Percentiles rank a stretch among this genome's conserved stretches.
Conservation (phyloP, 768 basidiomycete genomes). For the Amanita muscaria region DNA sequence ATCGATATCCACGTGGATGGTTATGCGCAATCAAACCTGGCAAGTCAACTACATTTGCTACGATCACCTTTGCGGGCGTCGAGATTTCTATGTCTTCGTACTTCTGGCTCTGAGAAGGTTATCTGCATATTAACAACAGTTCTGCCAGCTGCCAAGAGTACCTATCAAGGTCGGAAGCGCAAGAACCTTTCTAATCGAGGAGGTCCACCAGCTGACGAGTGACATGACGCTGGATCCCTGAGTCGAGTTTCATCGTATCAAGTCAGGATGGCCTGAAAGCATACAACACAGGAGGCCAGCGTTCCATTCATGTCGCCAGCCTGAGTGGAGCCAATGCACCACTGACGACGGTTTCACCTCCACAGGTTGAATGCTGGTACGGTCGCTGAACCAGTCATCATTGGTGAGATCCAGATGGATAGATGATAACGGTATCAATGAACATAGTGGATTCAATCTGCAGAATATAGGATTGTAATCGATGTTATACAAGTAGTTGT, state of each 20-base stretch:
- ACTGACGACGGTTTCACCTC: constrained; percentile 22
- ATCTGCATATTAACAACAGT: neutral
- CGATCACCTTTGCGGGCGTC: too few species aligned
- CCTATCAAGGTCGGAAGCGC: too few species aligned
- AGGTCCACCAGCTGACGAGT: too few species aligned
- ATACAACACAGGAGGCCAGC: constrained; percentile 78
- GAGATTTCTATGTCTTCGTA: too few species aligned
- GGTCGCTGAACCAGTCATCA: constrained; percentile 49
- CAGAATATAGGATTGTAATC: neutral
- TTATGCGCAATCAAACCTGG: too few species aligned
- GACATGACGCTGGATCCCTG: too few species aligned
- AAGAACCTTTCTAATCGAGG: too few species aligned
- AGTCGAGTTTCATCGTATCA: too few species aligned
- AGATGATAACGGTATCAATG: neutral
- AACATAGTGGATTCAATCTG: neutral
- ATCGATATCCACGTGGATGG: constrained; percentile 64
- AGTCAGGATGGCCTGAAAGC: constrained; percentile 46
- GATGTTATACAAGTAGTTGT: neutral
- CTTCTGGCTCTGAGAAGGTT: too few species aligned
- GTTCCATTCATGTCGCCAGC: constrained; percentile 76
- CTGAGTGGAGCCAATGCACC: constrained; percentile 73
- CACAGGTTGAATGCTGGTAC: constrained; percentile 44
- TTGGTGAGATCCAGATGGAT: constrained; percentile 48
- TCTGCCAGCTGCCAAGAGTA: too few species aligned
- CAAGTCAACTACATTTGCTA: too few species aligned